phyloP scores from a whole-genome alignment of 441 rosid species.

The Erodium texanum region DNA sequence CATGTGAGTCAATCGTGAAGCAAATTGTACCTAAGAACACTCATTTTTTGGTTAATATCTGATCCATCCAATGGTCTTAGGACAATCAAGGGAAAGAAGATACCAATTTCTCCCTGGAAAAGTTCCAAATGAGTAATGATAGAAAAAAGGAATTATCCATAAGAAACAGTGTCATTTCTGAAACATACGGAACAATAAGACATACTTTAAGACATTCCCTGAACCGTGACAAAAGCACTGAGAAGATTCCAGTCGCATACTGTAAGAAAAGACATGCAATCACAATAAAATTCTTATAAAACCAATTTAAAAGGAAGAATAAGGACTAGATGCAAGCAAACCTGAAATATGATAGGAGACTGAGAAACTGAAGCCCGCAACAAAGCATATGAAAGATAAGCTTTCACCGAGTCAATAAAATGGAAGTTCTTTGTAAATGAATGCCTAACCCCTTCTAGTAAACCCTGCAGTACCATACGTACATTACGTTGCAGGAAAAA shows the following conservation, averaged over 20 bases:
- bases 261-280: slow-evolving; percentile 41
- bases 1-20: slow-evolving; percentile 18
- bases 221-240: slow-evolving; percentile 79
- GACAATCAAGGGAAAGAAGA: slow-evolving; percentile 92
- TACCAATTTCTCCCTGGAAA: slow-evolving; percentile 92
- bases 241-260: slow-evolving; percentile 97
- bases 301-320: slow-evolving; percentile 14
- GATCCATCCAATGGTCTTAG: slow-evolving; percentile 82
- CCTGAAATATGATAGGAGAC: slow-evolving; percentile 88
- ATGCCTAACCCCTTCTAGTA: slow-evolving; percentile 89
- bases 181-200: slow-evolving; percentile 17
- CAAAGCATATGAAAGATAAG: slow-evolving; percentile 92
- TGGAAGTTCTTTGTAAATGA: slow-evolving; percentile 90
- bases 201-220: slow-evolving; percentile 97
- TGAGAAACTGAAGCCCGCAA: slow-evolving; percentile 94
- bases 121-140: neutral
- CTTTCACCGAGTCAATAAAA: slow-evolving; percentile 97
- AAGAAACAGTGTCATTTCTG: neutral
- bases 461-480: slow-evolving; percentile 50
- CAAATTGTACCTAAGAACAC: slow-evolving; percentile 72
- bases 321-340: slow-evolving; percentile 23
- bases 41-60: slow-evolving; percentile 71
- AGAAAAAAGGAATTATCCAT: neutral
- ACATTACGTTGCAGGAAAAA: neutral
- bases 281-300: slow-evolving; percentile 16